Conservation (phyloP, 2,329 filamentous ascomycete genomes). For the Berkeleyomyces basicola region DNA sequence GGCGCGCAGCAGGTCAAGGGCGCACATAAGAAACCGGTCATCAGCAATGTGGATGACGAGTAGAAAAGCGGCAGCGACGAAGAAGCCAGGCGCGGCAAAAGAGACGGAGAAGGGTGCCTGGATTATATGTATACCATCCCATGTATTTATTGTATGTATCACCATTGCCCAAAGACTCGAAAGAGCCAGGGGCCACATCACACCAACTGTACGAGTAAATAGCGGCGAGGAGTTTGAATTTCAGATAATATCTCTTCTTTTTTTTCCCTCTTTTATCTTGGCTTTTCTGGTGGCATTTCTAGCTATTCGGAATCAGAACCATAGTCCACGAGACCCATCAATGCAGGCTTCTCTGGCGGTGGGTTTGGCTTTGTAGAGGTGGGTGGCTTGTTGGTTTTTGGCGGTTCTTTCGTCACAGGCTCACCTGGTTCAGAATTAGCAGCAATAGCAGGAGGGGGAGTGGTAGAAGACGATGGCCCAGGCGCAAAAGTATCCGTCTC, state of each 20-base stretch:
- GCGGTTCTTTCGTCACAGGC: not conserved
- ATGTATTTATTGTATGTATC: conserved; percentile 12
- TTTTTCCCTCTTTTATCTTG: not conserved
- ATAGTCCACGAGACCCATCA: conserved; percentile 34
- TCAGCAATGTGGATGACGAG: conserved; percentile 23
- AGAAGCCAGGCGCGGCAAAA: not conserved
- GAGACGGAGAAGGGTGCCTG: not conserved
- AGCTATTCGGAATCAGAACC: conserved; percentile 26
- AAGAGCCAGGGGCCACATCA: not conserved
- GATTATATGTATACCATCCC: conserved; percentile 1
- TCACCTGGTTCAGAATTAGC: not conserved
- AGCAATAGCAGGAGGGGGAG: not conserved
- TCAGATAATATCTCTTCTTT: not conserved
- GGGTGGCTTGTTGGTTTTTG: not conserved
- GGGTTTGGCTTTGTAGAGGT: not conserved
- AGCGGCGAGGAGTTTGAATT: not conserved
- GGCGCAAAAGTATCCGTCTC: not conserved
- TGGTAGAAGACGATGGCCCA: not conserved
- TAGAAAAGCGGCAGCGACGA: conserved; percentile 14
- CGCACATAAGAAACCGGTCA: conserved; percentile 26
- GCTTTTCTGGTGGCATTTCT: not conserved
- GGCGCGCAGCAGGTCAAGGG: conserved; percentile 25
- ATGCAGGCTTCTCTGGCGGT: conserved; percentile 11
- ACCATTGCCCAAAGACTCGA: not conserved
- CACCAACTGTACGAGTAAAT: conserved; percentile 1